Percentiles rank a stretch among this genome's conserved stretches.
These are phyloP conservation scores for Tricholoma terreum DNA, from an alignment of 768 basidiomycete genomes.

Conservation along the genomic window DNA sequence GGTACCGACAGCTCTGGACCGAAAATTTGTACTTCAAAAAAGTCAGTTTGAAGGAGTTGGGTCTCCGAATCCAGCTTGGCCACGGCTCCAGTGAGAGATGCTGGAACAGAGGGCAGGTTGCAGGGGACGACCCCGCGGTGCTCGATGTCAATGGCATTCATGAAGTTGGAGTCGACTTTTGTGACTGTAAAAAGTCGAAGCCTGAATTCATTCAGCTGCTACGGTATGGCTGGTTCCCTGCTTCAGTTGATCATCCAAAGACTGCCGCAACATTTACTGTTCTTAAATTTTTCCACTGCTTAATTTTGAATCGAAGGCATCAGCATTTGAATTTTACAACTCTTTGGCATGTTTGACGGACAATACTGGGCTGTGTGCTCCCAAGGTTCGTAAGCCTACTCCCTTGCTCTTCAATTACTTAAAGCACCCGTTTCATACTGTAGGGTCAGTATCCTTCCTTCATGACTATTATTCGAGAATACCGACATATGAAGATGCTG, in stretches of 20 bases:
- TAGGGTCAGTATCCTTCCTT: slow-evolving; percentile 20
- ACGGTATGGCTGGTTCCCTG: slow-evolving; percentile 19
- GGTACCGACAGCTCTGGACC: not conserved
- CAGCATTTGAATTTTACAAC: slow-evolving; percentile 29
- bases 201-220: slow-evolving; percentile 28
- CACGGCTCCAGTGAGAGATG: slow-evolving; percentile 17
- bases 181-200: slow-evolving; percentile 19
- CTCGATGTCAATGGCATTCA: slow-evolving; percentile 26
- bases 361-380: slow-evolving; percentile 18
- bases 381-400: no score
- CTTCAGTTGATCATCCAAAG: no score
- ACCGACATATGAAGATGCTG: slow-evolving; percentile 23
- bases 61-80: slow-evolving; percentile 13
- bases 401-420: no score
- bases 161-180: slow-evolving; percentile 28
- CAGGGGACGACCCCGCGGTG: slow-evolving; percentile 23
- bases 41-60: not conserved
- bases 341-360: slow-evolving; percentile 19
- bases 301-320: no score
- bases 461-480: slow-evolving; percentile 19
- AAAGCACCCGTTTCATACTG: no score
- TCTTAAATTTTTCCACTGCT: slow-evolving; percentile 23
- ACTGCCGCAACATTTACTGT: slow-evolving; percentile 24
- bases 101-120: slow-evolving; percentile 3
- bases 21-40: not conserved